Base-by-base conservation (phyloP, 73 alveolate genomes). In the Paramecium primaurelia region DNA sequence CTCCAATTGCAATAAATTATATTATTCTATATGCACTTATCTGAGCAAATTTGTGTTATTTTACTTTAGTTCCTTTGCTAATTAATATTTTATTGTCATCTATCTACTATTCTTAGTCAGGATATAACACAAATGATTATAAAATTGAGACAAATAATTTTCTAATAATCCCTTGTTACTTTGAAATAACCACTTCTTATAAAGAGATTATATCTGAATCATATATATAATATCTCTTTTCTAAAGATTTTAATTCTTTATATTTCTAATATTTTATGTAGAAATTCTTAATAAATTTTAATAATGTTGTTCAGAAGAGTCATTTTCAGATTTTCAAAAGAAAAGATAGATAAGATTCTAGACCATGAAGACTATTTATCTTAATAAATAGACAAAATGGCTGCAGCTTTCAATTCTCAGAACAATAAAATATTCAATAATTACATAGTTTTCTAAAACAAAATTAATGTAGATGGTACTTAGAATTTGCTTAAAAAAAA, bases 1-100 rank as follows among this genome's bases (percentile, higher is more conserved):
- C 45, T 75, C 40, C 80, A 49, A 83, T 42, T 10, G 9, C 22
- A 8, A 73, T 71, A 9, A 86, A 44, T 11, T 93, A 85, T 26
- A 88, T 93, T 38, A 92, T 92, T 42, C 95, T 80, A 54, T 59
- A 77, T 9, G 77, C 93, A 87, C 93, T 86, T 36, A 94, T 32
- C 49, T 91, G 97, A 1, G 92, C 16, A 58, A 25, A 51, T 38
- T 69, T 91, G 16, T 88, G 51, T 20, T 47, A 26, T 16, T 86
- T 32, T 42, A 71, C 85, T 26, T 58, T 25, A 71, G 88, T 83
- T 14, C 92, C 75, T 20, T 77, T 92, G 16, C 89, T 58, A 4
- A 93, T 64, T 3, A 96, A 14, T 14, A 90, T 44, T 0, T 95
- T 90, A 71, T 94, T 94, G 11, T 97, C 96, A 45, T 96, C 98